Evolutionary conservation across 495 filamentous ascomycete genomes (phyloP), one percentile per base, ranked within the genome.

Genomic region (Pseudoneurospora amorphoporcata): DNA sequence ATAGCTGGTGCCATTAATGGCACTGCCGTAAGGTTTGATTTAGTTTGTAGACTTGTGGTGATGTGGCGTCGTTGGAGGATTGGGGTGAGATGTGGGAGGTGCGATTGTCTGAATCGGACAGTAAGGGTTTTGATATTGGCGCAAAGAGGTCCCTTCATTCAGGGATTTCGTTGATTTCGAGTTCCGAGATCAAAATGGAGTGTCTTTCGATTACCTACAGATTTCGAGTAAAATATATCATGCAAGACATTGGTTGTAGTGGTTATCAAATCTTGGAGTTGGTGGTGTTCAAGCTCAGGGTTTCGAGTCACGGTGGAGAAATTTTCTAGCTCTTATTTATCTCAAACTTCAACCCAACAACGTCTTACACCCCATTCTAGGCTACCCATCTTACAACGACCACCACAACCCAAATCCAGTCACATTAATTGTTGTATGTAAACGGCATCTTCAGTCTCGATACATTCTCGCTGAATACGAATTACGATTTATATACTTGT

Each of bases 301-400:
- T 53, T 53, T 72, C 76, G 77, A 76, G 74, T 79, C 73, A 77
- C 45, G 41, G 69, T 61, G 53, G 19, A 70, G 43, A 75, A 77
- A 72, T 73, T 73, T 75, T 70, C 23, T 23, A 23, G 23, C 23
- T 42, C 38, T 37, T 8, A 42, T 72, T 68, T 41, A 68, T 72
- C 58, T 73, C 53, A 73, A 73, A 75, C 41, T 73, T 75, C 19
- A 53, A 16, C 39, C 14, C 65, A 23, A 53, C 10, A 29, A 68
- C 68, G 23, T 14, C 23, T 68, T 32, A 37, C 19, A 32, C 39
- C 71, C 23, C 12, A 29, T 61, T 35, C 53, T 23, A 53, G 45
- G 17, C 12, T 68, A 32, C 71, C 71, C 68, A 42, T 68, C 47
- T 58, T 32, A 68, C 19, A 47, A 37, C 35, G 39, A 68, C 32